Base-by-base conservation (phyloP, 495 filamentous ascomycete genomes). In the Parathielavia appendiculata region DNA sequence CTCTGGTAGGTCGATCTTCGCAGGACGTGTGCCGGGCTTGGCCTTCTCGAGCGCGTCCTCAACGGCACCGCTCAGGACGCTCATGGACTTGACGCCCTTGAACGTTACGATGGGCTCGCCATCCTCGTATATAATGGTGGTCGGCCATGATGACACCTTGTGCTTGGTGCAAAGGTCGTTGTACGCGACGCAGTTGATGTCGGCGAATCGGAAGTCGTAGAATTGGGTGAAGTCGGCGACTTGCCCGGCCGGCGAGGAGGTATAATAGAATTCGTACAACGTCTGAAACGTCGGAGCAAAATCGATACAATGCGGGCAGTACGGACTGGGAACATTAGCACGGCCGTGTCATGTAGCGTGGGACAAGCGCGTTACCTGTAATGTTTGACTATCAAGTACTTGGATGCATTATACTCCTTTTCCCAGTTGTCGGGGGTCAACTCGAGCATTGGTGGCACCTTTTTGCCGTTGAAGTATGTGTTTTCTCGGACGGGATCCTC, bases 241-340 rank as follows among this genome's bases (percentile, higher is more conserved):
- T 51, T 65, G 60, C 32, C 68, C 69, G 14, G 54, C 68, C 12
- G 89, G 86, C 64, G 89, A 85, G n/a, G 89, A 93, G 8, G 92
- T 96, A 71, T 92, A 96, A 75, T 97, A 96, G 73, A 84, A 97
- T 71, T 97, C 93, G 75, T 96, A 95, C 22, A 95, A 75, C 8
- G 92, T 96, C 75, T 97, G 90, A 79, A 85, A 97, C 51, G 82
- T 85, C 26, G 95, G 95, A 36, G 89, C 90, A 63, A 89, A 84
- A 41, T 78, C 76, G 63, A 80, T 75, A 74, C 95, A 97, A 73
- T 97, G 93, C 40, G 74, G 75, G 68, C 92, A 97, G 23, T 77
- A 81, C 22, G 80, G 80, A 67, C 68, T 88, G 55, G 17, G 22
- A 22, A 48, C 17, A 51, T 66, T 26, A 68, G 62, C 50, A 61